These are phyloP conservation scores for Ophiorrhiza pumila DNA, from an alignment of 257 asterid species.

Conservation along the genomic window DNA sequence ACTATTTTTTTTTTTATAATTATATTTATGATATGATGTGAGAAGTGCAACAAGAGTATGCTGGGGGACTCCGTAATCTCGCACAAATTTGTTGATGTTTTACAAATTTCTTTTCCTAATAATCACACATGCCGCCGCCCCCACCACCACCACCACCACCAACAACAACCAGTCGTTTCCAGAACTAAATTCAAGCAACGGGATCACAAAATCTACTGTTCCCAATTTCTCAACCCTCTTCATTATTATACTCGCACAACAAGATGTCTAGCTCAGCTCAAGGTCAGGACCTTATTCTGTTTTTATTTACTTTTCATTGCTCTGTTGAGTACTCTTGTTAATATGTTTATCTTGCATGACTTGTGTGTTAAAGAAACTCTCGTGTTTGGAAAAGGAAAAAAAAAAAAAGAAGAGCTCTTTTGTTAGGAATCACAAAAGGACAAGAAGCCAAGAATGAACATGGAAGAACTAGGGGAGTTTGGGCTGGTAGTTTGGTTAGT, in stretches of 20 bases:
- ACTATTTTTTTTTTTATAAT: too few relatives aligned
- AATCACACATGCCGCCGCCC: not conserved
- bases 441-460: not conserved
- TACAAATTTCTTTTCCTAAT: not conserved
- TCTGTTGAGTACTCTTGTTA: not conserved
- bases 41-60: constrained; percentile 21
- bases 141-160: not conserved
- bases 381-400: too few relatives aligned
- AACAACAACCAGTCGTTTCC: not conserved
- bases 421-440: not conserved
- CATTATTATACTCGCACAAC: not conserved
- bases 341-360: not conserved
- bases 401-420: not conserved
- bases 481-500: not conserved
- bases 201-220: not conserved
- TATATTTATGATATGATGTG: constrained; percentile 4
- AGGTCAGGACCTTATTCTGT: constrained; percentile 1
- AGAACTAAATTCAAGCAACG: not conserved
- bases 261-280: not conserved
- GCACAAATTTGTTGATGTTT: constrained; percentile 9
- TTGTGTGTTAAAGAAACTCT: not conserved
- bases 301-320: not conserved
- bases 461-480: not conserved
- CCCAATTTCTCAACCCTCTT: constrained; percentile 9
- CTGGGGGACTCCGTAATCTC: constrained; percentile 25